Conservation (phyloP, 2,329 filamentous ascomycete genomes). For the Neopestalotiopsis sp. region DNA sequence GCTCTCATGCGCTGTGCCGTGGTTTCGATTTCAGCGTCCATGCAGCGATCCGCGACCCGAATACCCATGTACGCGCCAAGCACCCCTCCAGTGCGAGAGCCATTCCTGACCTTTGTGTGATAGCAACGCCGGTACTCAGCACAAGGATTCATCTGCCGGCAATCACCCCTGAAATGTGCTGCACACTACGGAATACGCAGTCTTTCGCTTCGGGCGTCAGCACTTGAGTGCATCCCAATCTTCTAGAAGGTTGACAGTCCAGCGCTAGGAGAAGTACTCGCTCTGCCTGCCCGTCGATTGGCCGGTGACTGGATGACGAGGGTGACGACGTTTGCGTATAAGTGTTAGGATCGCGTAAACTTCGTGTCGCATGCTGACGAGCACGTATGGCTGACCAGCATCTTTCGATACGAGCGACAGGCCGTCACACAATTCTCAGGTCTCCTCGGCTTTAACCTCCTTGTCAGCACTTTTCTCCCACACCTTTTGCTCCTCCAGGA, state of each 20-base stretch:
- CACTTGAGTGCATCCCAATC: background rate
- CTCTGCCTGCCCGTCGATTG: no score
- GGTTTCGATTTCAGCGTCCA: background rate
- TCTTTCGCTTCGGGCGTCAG: background rate
- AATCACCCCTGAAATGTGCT: background rate
- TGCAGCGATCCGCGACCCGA: background rate
- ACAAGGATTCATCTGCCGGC: background rate
- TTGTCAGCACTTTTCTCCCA: slow-evolving; percentile 16
- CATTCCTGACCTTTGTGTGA: no score
- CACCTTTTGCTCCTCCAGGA: slow-evolving; percentile 48
- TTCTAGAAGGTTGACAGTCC: background rate
- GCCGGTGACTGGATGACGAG: no score
- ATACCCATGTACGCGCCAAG: background rate
- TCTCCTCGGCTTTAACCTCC: background rate
- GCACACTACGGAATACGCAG: background rate
- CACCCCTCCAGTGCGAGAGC: background rate
- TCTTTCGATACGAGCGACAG: background rate
- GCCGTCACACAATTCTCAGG: background rate
- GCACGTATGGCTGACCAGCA: background rate
- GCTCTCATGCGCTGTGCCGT: background rate
- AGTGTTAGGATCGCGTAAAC: background rate
- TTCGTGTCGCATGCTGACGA: no score
- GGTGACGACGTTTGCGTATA: background rate
- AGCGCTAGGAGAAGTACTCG: no score
- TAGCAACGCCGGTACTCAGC: no score